Conservation (phyloP, 1,284 basidiomycete species). For the Pyrrhoderma lamaoense region DNA sequence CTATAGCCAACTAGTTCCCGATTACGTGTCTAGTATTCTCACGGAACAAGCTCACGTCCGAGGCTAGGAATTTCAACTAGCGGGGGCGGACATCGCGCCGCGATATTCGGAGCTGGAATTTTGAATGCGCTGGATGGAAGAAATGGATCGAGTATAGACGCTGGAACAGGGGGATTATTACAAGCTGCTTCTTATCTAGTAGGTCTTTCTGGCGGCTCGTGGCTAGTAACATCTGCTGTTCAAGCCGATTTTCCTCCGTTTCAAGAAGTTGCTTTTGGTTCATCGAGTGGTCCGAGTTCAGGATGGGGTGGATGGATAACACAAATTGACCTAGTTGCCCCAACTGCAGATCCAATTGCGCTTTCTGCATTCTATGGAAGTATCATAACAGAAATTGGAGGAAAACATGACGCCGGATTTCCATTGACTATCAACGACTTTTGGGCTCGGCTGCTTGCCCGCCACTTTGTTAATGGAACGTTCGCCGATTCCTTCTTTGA, state of each 20-base stretch:
- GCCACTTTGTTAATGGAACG: slow-evolving; percentile 37
- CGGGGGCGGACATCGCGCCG: slow-evolving; percentile 42
- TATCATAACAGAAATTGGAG: slow-evolving; percentile 27
- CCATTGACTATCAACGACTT: slow-evolving; percentile 30
- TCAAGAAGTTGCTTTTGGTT: slow-evolving; percentile 32
- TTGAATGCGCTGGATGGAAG: slow-evolving; percentile 43
- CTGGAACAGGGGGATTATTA: slow-evolving; percentile 44
- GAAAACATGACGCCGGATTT: slow-evolving; percentile 28
- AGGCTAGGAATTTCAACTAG: slow-evolving; percentile 38
- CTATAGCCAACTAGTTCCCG: slow-evolving; percentile 23
- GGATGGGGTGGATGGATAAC: slow-evolving; percentile 33
- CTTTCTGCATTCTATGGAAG: slow-evolving; percentile 22
- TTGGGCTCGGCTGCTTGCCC: slow-evolving; percentile 30
- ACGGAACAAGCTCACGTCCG: slow-evolving; percentile 23
- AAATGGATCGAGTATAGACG: slow-evolving; percentile 33
- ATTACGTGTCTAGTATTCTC: slow-evolving; percentile 32
- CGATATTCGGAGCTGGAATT: slow-evolving; percentile 43
- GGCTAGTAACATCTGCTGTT: slow-evolving; percentile 32
- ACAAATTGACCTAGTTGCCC: slow-evolving; percentile 23
- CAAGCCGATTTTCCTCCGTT: slow-evolving; percentile 36
- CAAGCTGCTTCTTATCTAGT: slow-evolving; percentile 38
- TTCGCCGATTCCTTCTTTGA: slow-evolving; percentile 27
- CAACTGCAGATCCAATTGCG: slow-evolving; percentile 15
- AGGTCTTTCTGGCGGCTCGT: slow-evolving; percentile 38
- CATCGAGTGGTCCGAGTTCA: slow-evolving; percentile 11